Percentiles rank a stretch among this genome's conserved stretches.
Conservation (phyloP, 2,329 filamentous ascomycete species). For the Dothideomycetidae sp. region DNA sequence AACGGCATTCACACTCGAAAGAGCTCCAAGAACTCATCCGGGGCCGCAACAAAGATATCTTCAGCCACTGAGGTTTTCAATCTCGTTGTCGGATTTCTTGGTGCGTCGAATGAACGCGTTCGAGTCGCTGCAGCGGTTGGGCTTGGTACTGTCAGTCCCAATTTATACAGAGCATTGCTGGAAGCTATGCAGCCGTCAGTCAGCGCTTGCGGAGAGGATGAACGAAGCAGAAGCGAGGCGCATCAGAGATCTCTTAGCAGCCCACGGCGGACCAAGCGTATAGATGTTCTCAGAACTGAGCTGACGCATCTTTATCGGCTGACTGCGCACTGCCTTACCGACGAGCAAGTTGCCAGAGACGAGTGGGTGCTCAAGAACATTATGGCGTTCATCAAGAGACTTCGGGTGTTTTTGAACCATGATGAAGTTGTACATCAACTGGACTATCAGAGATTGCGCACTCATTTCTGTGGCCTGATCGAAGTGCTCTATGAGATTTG, state of each 20-base stretch:
- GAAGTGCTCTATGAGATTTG: conserved; percentile 89
- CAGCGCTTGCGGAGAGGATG: conserved; percentile 73
- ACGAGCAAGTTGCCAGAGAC: conserved; percentile 64
- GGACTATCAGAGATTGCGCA: conserved; percentile 80
- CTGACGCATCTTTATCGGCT: conserved; percentile 94
- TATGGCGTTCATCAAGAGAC: conserved; percentile 75
- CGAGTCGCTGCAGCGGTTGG: conserved; percentile 82
- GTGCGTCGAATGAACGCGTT: conserved; percentile 64
- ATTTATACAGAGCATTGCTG: conserved; percentile 79
- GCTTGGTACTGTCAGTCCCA: conserved; percentile 86
- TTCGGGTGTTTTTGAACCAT: conserved; percentile 90
- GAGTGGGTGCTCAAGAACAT: conserved; percentile 75
- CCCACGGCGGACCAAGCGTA: conserved; percentile 65
- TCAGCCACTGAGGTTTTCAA: conserved; percentile 83
- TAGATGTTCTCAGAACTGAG: conserved; percentile 78
- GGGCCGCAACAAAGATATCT: conserved; percentile 60
- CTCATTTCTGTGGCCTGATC: conserved; percentile 86
- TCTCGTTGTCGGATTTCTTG: conserved; percentile 75
- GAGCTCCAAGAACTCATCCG: conserved; percentile 53
- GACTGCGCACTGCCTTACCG: conserved; percentile 75
- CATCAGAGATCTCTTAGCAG: conserved; percentile 78
- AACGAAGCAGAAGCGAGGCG: conserved; percentile 56
- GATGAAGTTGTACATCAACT: conserved; percentile 88
- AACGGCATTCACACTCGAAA: conserved; percentile 67
- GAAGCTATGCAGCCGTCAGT: conserved; percentile 84